Percentiles rank a stretch among this genome's conserved stretches.
phyloP scores from a whole-genome alignment of 208 protist genomes.

The Acanthamoeba culbertsoni region DNA sequence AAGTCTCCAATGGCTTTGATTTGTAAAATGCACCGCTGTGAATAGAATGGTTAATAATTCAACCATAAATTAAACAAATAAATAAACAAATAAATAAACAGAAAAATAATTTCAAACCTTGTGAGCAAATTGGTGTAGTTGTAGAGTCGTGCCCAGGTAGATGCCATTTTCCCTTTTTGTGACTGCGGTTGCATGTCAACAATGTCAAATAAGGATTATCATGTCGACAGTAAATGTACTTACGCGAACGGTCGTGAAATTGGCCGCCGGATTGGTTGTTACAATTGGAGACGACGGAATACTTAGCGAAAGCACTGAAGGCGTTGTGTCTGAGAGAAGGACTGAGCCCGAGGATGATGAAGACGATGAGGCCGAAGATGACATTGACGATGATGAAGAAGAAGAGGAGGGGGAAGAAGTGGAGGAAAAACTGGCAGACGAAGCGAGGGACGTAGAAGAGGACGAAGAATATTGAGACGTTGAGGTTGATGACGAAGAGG shows the following conservation, averaged over 20 bases:
- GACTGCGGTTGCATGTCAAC: not conserved
- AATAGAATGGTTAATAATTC: not conserved
- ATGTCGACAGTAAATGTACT: not conserved
- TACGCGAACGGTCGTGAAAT: not conserved
- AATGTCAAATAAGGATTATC: no score
- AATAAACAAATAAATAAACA: not conserved
- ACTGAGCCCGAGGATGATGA: not conserved
- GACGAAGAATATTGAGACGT: no score
- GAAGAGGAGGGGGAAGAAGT: not conserved
- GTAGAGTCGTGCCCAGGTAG: not conserved
- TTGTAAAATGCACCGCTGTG: conserved; percentile 55
- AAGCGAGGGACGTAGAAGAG: no score
- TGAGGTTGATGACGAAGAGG: not conserved
- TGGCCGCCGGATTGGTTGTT: not conserved
- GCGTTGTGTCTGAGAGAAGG: not conserved
- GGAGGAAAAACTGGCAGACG: not conserved
- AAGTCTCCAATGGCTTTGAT: not conserved
- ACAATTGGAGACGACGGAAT: not conserved
- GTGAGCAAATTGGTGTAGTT: conserved; percentile 7
- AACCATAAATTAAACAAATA: not conserved
- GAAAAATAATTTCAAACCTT: not conserved
- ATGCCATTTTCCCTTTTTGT: not conserved
- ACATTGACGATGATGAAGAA: not conserved
- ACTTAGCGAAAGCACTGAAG: not conserved
- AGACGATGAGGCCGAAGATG: not conserved